These are phyloP conservation scores for Raddia guianensis DNA, from an alignment of 176 grass and related monocot species.

Conservation along the genomic window DNA sequence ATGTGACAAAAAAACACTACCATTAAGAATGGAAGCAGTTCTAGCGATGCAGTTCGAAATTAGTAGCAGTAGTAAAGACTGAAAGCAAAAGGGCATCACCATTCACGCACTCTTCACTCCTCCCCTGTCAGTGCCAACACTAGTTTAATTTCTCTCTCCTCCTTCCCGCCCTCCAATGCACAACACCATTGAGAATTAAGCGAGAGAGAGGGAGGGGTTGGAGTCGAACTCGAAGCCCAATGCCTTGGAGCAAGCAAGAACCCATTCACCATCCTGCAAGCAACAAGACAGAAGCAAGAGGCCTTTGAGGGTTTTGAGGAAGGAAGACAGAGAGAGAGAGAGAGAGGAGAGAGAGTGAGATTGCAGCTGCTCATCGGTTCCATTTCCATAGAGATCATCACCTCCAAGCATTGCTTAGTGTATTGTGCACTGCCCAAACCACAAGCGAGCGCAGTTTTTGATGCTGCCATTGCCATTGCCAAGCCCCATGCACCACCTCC, in stretches of 20 bases:
- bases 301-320: slow-evolving; percentile 53
- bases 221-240: too few species aligned
- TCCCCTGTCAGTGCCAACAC: slow-evolving; percentile 42
- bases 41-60: not conserved
- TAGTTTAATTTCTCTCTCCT: slow-evolving; percentile 10
- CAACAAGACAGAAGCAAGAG: slow-evolving; percentile 43
- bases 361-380: not conserved
- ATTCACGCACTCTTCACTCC: not conserved
- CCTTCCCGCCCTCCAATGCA: slow-evolving; percentile 50
- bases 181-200: not conserved
- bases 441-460: slow-evolving; percentile 53
- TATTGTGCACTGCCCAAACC: slow-evolving; percentile 65
- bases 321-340: slow-evolving; percentile 31
- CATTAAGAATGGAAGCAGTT: not conserved
- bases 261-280: slow-evolving; percentile 41
- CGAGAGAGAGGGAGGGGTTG: slow-evolving; percentile 3
- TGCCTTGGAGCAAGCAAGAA: slow-evolving; percentile 31
- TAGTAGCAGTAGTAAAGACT: not conserved
- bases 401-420: slow-evolving; percentile 48
- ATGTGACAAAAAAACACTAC: not conserved
- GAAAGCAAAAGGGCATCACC: not conserved
- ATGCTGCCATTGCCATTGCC: slow-evolving; percentile 53
- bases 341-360: not conserved
- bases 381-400: slow-evolving; percentile 53
- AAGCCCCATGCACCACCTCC: slow-evolving; percentile 58